Evolutionary conservation across 2,329 filamentous ascomycete genomes (phyloP).

Genomic region (Torrubiellomyces zombiae): DNA sequence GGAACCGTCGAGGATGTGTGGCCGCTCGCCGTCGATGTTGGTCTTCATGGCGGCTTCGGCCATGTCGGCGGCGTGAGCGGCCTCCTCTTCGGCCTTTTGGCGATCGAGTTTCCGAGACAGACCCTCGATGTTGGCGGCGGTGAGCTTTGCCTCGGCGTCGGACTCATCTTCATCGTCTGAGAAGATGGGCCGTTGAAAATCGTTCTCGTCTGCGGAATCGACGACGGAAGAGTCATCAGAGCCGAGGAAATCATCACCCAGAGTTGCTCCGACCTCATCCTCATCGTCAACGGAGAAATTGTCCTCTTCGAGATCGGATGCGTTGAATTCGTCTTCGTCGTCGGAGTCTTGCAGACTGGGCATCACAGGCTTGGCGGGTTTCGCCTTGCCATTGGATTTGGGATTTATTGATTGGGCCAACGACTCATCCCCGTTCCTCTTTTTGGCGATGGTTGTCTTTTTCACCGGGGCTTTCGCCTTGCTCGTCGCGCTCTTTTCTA

Average conservation of each 20-base stretch:
- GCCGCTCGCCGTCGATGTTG: conserved; percentile 69
- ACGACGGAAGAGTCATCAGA: conserved; percentile 42
- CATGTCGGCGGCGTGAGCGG: conserved; percentile 70
- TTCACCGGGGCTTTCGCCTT: conserved; percentile 9
- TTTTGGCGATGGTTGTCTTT: conserved; percentile 9
- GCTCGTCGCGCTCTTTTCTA: conserved; percentile 8
- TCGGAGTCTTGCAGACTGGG: conserved; percentile 28
- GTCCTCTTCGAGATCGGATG: conserved; percentile 28
- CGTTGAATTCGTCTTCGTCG: conserved; percentile 22
- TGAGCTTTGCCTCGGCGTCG: conserved; percentile 77
- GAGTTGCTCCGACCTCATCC: conserved; percentile 15
- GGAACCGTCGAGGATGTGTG: conserved; percentile 48
- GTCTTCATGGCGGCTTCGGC: conserved; percentile 77
- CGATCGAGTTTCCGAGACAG: conserved; percentile 72
- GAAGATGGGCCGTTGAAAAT: conserved; percentile 51
- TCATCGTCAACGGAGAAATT: conserved; percentile 26
- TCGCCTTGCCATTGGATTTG: conserved; percentile 16
- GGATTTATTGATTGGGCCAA: too few species aligned
- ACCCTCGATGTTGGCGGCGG: conserved; percentile 89
- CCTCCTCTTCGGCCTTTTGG: conserved; percentile 60
- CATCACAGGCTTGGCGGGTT: conserved; percentile 14
- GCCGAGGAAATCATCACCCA: conserved; percentile 44
- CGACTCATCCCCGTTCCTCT: conserved; percentile 17
- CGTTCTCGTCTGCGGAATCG: conserved; percentile 52
- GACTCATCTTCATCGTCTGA: conserved; percentile 88